A percentile compares a stretch with the other conserved stretches of the same genome.
Conservation (phyloP, 352 stramenopile species). For the Globisporangium abappressorium region DNA sequence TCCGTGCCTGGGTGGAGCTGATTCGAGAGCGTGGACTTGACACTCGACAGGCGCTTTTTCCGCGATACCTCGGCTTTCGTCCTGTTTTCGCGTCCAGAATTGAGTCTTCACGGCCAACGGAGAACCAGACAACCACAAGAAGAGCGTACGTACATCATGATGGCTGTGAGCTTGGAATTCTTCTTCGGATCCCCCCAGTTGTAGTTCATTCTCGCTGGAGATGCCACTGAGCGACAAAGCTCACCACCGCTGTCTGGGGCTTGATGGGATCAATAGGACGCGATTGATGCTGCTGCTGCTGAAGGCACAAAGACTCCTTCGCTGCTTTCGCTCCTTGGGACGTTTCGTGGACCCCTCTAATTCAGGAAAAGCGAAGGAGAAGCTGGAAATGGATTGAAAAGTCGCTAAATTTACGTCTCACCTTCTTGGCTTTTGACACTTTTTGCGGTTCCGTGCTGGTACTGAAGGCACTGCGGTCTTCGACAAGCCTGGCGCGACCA, state of each 20-base stretch:
- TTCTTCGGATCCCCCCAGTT: slow-evolving; percentile 85
- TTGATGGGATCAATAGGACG: background rate
- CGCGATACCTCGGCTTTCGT: slow-evolving; percentile 63
- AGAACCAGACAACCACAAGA: background rate
- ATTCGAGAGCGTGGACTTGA: slow-evolving; percentile 78
- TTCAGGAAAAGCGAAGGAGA: background rate
- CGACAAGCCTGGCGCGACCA: background rate
- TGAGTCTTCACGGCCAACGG: background rate
- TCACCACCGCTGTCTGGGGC: background rate
- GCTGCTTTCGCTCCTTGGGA: background rate
- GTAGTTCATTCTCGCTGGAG: slow-evolving; percentile 49
- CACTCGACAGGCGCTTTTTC: slow-evolving; percentile 65
- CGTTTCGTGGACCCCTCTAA: background rate
- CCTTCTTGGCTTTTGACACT: background rate
- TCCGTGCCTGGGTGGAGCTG: slow-evolving; percentile 63
- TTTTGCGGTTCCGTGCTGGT: background rate
- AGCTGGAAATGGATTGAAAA: background rate
- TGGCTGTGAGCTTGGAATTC: slow-evolving; percentile 62
- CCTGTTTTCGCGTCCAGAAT: slow-evolving; percentile 25
- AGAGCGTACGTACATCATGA: slow-evolving; percentile 64
- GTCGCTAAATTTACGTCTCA: slow-evolving; percentile 1
- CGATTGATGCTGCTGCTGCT: background rate
- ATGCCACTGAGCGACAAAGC: background rate
- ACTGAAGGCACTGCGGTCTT: background rate
- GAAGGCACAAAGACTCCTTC: background rate